These are phyloP conservation scores for Didymosphaeria variabile DNA, from an alignment of 2,329 filamentous ascomycete species.

Conservation along the genomic window DNA sequence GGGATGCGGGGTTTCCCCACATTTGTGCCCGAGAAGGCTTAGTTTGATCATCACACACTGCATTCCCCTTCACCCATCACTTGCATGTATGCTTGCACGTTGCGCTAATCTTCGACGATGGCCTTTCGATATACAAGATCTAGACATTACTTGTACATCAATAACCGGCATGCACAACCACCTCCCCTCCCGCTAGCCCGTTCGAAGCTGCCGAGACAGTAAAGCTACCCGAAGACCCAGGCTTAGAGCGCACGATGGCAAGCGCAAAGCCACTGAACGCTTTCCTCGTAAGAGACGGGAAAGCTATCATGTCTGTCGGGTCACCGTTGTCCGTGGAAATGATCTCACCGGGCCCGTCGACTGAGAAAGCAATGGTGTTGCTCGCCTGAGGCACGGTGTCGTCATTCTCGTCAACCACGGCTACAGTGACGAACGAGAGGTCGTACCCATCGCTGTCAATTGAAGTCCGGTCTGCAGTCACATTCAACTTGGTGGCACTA, in stretches of 20 bases:
- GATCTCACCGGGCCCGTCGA: conserved; percentile 26
- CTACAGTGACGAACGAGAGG: conserved; percentile 58
- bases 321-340: conserved; percentile 61
- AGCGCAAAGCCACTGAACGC: conserved; percentile 38
- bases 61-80: neutral
- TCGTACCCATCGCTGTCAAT: conserved; percentile 57
- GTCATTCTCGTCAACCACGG: conserved; percentile 57
- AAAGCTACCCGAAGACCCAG: conserved; percentile 19
- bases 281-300: conserved; percentile 32
- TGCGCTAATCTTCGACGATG: neutral
- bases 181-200: conserved; percentile 13
- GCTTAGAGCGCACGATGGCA: conserved; percentile 28
- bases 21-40: neutral
- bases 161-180: conserved; percentile 11
- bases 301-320: conserved; percentile 33
- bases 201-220: conserved; percentile 30
- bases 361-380: conserved; percentile 49
- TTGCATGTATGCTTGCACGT: neutral
- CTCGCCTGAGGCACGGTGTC: conserved; percentile 56
- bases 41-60: neutral
- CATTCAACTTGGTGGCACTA: conserved; percentile 46
- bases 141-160: neutral
- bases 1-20: conserved; percentile 1
- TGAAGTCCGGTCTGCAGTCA: conserved; percentile 53
- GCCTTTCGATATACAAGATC: neutral